Evolutionary conservation across 2,329 filamentous ascomycete species (phyloP).

Genomic region (Venturia asperata): DNA sequence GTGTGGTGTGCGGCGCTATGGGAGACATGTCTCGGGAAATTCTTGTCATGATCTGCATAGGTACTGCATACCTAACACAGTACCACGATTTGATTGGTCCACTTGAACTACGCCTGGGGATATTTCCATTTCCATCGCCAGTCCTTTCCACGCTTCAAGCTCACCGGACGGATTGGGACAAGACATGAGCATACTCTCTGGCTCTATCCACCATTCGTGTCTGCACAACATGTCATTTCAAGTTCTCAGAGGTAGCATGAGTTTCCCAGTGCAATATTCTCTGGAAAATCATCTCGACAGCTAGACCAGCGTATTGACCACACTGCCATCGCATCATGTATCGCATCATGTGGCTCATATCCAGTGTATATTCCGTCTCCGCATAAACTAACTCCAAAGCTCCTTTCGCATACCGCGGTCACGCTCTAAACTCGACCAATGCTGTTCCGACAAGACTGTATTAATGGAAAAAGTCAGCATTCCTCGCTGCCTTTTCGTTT

Average conservation of each 20-base stretch:
- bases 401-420: not conserved
- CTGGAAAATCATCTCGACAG: not conserved
- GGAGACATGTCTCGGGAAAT: constrained; percentile 2
- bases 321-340: not conserved
- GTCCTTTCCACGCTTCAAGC: too few relatives aligned
- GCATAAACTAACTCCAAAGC: not conserved
- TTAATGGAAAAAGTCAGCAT: not conserved
- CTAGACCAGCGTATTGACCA: not conserved
- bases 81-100: not conserved
- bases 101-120: not conserved
- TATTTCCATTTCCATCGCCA: too few relatives aligned
- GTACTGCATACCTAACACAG: too few relatives aligned
- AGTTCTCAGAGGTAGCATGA: not conserved
- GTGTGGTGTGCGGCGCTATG: not conserved
- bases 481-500: constrained; percentile 14
- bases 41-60: not conserved
- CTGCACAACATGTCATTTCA: too few relatives aligned
- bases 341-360: not conserved
- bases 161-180: too few relatives aligned
- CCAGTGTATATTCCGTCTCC: not conserved
- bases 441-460: too few relatives aligned
- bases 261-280: not conserved
- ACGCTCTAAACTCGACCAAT: too few relatives aligned
- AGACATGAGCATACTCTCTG: too few relatives aligned
- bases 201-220: too few relatives aligned